Conservation (phyloP, 2,329 filamentous ascomycete genomes). For the Neonectria coccinea region DNA sequence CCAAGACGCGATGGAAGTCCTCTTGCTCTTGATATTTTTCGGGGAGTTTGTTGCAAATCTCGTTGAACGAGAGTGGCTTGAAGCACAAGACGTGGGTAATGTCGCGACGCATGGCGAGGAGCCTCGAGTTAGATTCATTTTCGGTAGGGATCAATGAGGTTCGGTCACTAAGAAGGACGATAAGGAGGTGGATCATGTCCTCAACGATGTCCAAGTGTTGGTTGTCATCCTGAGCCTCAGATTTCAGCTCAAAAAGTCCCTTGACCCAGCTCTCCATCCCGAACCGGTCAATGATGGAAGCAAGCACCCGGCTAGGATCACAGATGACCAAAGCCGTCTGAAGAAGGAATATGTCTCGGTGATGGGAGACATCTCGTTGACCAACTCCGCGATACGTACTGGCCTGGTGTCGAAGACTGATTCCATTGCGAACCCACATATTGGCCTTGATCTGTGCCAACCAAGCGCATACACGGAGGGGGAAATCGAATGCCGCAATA, state of each 20-base stretch:
- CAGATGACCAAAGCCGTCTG: slow-evolving; percentile 92
- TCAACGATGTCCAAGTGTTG: slow-evolving; percentile 95
- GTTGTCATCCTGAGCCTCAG: slow-evolving; percentile 81
- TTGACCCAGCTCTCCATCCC: slow-evolving; percentile 89
- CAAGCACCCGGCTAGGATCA: slow-evolving; percentile 83
- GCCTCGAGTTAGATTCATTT: slow-evolving; percentile 72
- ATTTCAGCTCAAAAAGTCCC: slow-evolving; percentile 79
- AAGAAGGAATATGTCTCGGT: slow-evolving; percentile 92
- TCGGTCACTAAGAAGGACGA: slow-evolving; percentile 90
- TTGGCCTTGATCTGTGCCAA: slow-evolving; percentile 97
- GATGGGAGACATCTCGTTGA: slow-evolving; percentile 91
- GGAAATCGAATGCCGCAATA: slow-evolving; percentile 91
- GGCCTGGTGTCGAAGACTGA: slow-evolving; percentile 95
- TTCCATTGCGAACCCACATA: slow-evolving; percentile 98
- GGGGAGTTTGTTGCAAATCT: slow-evolving; percentile 85
- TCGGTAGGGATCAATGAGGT: slow-evolving; percentile 79
- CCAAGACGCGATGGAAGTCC: slow-evolving; percentile 84
- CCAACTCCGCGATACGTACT: slow-evolving; percentile 91
- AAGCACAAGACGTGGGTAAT: slow-evolving; percentile 96
- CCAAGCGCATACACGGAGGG: slow-evolving; percentile 94
- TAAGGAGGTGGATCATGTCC: slow-evolving; percentile 93
- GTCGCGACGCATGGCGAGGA: slow-evolving; percentile 84
- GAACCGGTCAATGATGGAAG: slow-evolving; percentile 91
- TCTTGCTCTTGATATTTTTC: slow-evolving; percentile 92
- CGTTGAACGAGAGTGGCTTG: slow-evolving; percentile 94